Base-by-base conservation (phyloP, 2,329 filamentous ascomycete genomes). In the Fusarium nematophilum region DNA sequence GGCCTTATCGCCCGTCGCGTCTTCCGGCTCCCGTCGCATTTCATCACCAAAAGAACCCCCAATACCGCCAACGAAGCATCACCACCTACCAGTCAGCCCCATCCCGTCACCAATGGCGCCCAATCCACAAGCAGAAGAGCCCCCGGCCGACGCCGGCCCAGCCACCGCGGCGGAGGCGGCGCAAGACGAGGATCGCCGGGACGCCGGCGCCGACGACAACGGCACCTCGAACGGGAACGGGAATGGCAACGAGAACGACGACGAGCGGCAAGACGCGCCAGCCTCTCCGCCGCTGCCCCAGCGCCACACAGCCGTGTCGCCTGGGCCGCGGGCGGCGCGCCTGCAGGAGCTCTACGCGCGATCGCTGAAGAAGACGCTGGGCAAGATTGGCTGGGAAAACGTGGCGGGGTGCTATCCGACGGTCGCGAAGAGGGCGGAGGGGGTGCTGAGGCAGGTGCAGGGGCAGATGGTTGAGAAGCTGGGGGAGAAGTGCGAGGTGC, bases 351-450 rank as follows among this genome's bases (percentile, higher is more conserved):
- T 87, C 27, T 87, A 86, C 69, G 76, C 78, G 48, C 74, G 78
- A 53, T 80, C 81, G 23, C 79, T 88, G 18, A 63, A 73, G 38
- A 81, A 80, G 64, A 87, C 86, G 3, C 78, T 89, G 26, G 76
- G 72, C 62, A 82, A 83, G 68, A 77, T 88, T 49, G 79, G 75
- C 60, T 85, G 81, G 75, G 78, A 82, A 42, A 85, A 85, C 70
- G 83, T 89, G 64, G 81, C 81, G 3, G 77, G 81, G 2, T 89
- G 86, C 73, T 89, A 86, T 70, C 86, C 86, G 36, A 86, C 82
- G 15, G 77, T 88, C n/a, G 80, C 83, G 14, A 69, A 73, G 31
- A 75, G 78, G 57, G 80, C 84, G 15, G 82, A 83, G 18, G 75
- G 72, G 7, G 78, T 82, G 30, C 76, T 89, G 65, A 76, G 76